Evolutionary conservation across 2,329 filamentous ascomycete genomes (phyloP), one percentile per base, ranked within the genome.

Genomic region (Sarocladium strictum): DNA sequence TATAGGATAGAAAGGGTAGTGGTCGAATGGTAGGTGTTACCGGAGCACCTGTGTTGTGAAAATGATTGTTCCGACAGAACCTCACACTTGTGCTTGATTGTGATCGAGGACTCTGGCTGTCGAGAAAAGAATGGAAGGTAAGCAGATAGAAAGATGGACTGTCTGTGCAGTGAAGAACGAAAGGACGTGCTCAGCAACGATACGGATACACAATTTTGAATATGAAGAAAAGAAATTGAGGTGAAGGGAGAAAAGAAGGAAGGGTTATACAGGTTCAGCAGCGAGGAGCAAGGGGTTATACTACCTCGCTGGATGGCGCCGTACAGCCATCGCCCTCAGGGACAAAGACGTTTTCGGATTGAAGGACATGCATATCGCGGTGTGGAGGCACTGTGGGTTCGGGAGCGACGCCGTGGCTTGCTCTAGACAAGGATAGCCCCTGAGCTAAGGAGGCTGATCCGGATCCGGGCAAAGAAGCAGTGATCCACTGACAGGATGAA

Each of bases 161-260:
- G 24, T 14, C 21, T 40, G 50, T 53, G 33, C 50, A 40, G 15
- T 40, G 23, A 17, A 3, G 32, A 53, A 53, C 17, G 50, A 53
- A 53, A 40, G 50, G 50, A 53, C 50, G 50, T 53, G 50, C 50
- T 53, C 50, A 53, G 50, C 50, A 53, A 21, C 50, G 50, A 51
- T 17, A 51, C 27, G n/a, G 47, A 51, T 7, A 51, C 27, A 35
- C 7, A 33, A 29, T 17, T 52, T 7, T 4, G 32, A 52, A 21
- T 21, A 23, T 52, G 40, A 27, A 23, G 21, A 49, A 10, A 29
- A 52, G 23, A 27, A 40, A 53, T 12, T 27, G 33, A 53, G 45
- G 45, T 29, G 24, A 53, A 53, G 50, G 21, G 33, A 53, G 14
- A 27, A 24, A 24, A 29, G 47, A 51, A 29, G 47, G 32, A 15